These are phyloP conservation scores for Boletus subparvulus DNA, from an alignment of 768 basidiomycete genomes.

Conservation along the genomic window DNA sequence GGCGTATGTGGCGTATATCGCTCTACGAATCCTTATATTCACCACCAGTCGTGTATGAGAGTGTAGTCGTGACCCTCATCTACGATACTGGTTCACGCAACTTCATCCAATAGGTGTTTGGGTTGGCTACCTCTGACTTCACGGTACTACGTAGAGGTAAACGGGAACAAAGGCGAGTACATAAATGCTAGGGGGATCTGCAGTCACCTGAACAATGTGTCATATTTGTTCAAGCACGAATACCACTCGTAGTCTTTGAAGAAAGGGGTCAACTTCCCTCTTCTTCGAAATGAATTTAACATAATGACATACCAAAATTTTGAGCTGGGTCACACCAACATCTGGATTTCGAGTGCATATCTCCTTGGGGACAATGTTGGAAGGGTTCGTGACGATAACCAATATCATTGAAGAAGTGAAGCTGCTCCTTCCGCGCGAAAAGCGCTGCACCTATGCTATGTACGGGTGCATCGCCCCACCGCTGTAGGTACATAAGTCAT, in stretches of 20 bases:
- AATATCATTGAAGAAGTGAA: conserved; percentile 84
- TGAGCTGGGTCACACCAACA: conserved; percentile 74
- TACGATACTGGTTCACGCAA: neutral
- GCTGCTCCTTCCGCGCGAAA: conserved; percentile 69
- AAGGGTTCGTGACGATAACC: conserved; percentile 82
- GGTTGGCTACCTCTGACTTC: neutral
- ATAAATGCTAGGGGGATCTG: neutral
- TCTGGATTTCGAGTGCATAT: conserved; percentile 53
- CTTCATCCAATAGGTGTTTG: neutral
- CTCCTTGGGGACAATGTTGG: conserved; percentile 69
- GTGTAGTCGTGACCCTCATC: neutral
- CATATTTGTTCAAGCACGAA: conserved; percentile 81
- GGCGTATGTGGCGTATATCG: neutral
- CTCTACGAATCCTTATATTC: neutral
- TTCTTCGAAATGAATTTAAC: neutral
- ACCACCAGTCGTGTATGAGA: neutral
- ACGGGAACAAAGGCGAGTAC: neutral
- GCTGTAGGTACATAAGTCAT: conserved; percentile 33
- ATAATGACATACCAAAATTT: conserved; percentile 56
- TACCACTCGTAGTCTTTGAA: conserved; percentile 78
- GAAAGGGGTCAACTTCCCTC: conserved; percentile 4
- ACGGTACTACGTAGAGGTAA: neutral
- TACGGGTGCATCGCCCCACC: conserved; percentile 87
- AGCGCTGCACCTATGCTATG: conserved; percentile 81
- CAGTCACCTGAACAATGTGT: conserved; percentile 48